Conservation (phyloP, 2,329 filamentous ascomycete genomes). For the Aspergillus udagawae region DNA sequence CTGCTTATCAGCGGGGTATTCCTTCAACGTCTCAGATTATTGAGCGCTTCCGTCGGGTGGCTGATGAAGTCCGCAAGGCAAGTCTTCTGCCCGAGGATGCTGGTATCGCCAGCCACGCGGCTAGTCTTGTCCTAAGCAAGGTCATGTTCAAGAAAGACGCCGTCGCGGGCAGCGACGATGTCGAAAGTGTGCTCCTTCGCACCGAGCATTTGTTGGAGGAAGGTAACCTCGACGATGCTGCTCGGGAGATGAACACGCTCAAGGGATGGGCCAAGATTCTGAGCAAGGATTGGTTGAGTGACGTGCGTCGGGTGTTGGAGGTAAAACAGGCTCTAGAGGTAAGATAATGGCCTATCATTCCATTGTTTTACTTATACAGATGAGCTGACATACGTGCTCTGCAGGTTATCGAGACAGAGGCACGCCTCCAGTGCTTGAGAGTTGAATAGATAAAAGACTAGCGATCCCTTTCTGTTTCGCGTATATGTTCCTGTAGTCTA, state of each 20-base stretch:
- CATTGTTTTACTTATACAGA: not conserved
- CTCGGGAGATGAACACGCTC: conserved; percentile 90
- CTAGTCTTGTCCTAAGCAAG: conserved; percentile 84
- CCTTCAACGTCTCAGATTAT: conserved; percentile 80
- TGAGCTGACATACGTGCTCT: conserved; percentile 14
- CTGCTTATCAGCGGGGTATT: conserved; percentile 88
- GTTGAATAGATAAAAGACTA: conserved; percentile 57
- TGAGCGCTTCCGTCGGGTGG: conserved; percentile 92
- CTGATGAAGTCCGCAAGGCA: conserved; percentile 89
- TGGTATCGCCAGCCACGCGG: conserved; percentile 89
- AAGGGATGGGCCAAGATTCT: conserved; percentile 93
- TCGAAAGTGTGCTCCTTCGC: conserved; percentile 86
- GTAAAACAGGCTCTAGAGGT: conserved; percentile 96
- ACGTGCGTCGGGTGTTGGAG: conserved; percentile 88
- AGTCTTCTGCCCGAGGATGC: conserved; percentile 88
- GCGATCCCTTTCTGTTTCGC: conserved; percentile 26
- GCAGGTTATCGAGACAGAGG: conserved; percentile 85
- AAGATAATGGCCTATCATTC: conserved; percentile 39
- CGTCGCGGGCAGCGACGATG: conserved; percentile 76
- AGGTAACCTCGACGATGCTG: conserved; percentile 84
- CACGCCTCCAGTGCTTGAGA: conserved; percentile 79
- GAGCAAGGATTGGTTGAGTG: conserved; percentile 87
- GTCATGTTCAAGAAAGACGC: conserved; percentile 94
- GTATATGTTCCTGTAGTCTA: conserved; percentile 29
- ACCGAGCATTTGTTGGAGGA: conserved; percentile 90